These are phyloP conservation scores for Colletotrichum musicola DNA, from an alignment of 2,329 filamentous ascomycete species.

Conservation along the genomic window DNA sequence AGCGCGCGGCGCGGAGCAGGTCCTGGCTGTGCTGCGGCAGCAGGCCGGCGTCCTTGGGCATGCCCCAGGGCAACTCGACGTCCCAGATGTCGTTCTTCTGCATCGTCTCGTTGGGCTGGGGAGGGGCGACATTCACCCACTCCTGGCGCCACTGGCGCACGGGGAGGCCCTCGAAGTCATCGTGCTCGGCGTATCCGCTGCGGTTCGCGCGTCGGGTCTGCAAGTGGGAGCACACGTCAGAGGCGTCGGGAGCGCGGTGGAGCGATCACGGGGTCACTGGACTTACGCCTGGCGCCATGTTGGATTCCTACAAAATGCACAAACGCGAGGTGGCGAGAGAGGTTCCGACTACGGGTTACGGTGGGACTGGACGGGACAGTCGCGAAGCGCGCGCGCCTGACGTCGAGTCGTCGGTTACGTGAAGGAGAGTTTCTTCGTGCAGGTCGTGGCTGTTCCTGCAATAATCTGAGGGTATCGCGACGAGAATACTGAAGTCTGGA, in stretches of 20 bases:
- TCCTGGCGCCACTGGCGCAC: slow-evolving; percentile 91
- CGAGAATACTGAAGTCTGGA: background rate
- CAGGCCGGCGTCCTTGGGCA: slow-evolving; percentile 88
- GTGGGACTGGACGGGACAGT: background rate
- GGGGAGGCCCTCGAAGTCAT: slow-evolving; percentile 79
- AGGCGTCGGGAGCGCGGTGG: slow-evolving; percentile 41
- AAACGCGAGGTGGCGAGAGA: slow-evolving; percentile 4
- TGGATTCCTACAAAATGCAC: background rate
- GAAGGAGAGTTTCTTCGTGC: background rate
- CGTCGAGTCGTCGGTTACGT: background rate
- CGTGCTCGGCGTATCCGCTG: slow-evolving; percentile 69
- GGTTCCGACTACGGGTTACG: background rate
- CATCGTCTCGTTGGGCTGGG: slow-evolving; percentile 71
- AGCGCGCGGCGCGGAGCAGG: slow-evolving; percentile 83
- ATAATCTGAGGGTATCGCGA: background rate
- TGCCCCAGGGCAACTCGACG: slow-evolving; percentile 79
- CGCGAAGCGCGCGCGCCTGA: slow-evolving; percentile 7
- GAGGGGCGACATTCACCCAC: slow-evolving; percentile 75
- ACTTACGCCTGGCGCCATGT: slow-evolving; percentile 57
- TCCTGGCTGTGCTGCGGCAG: slow-evolving; percentile 85
- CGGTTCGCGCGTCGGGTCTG: slow-evolving; percentile 70
- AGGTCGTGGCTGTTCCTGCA: background rate
- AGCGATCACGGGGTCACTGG: background rate
- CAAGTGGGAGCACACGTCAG: slow-evolving; percentile 34
- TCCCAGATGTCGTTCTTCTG: slow-evolving; percentile 78